Base-by-base conservation (phyloP, 441 rosid species). In the Sinapis alba region DNA sequence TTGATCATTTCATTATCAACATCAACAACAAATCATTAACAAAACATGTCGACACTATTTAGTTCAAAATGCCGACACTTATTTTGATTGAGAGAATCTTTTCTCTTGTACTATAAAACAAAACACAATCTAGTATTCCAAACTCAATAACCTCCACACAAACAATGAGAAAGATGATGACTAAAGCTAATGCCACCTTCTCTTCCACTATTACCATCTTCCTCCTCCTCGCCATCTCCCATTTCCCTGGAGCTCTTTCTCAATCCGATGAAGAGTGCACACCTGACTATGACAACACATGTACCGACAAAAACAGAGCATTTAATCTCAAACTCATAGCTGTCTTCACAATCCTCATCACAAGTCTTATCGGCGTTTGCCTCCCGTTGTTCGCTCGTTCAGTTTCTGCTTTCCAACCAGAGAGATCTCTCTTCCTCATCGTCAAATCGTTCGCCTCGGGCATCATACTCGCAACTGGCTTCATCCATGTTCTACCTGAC, bases 381-480 rank as follows among this genome's bases (percentile, higher is more conserved):
- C 71, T 76, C 6, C 71, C 76, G 6, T 71, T 76, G 27, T 76
- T 65, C 1, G 62, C 66, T 2, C 66, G 71, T n/a, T 69, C 80
- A 12, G 23, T 76, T 27, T 24, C 80, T 5, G 76, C 54, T 20
- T 76, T 70, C 20, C 50, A 70, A 5, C 80, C 76, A 3, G 71
- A 64, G 5, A 76, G 18, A 64, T 56, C 71, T 24, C 63, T 7
- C 45, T 71, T 65, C 24, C 57, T 77, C 7, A 45, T 77, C 26
- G 19, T 71, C 12, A 77, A 77, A 59, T 58, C 80, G 0, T 77
- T 77, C 11, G 80, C 80, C 2, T 71, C 80, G 3, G 80, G 80
- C 2, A 71, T 77, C 43, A 77, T 77, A 24, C 76, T 77, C 23
- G 34, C 80, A 76, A 77, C 80, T 28, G 80, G 72, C 15, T 77